Evolutionary conservation across 2,329 filamentous ascomycete species (phyloP), one percentile per base, ranked within the genome.

Genomic region (Teratosphaeria gauchensis): DNA sequence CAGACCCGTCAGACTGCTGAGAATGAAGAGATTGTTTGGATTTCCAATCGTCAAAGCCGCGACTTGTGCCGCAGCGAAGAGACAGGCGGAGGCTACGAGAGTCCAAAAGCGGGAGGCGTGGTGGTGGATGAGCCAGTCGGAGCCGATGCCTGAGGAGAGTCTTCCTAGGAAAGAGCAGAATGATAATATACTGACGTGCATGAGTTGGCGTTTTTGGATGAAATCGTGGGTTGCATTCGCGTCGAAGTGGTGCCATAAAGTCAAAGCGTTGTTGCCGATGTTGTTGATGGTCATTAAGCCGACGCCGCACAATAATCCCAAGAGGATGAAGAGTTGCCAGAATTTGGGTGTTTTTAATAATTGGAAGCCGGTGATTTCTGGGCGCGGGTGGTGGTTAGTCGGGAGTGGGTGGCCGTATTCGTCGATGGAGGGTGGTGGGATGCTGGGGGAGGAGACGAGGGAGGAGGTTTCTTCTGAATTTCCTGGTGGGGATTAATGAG

Each of bases 251-350:
- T 84, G 86, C 94, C 94, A 97, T 1, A 99, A 80, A 2, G 91
- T 90, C 70, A 90, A 89, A 59, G 80, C 77, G 66, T 92, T 85
- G 70, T 96, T 95, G 51, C 94, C 94, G 69, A 97, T 96, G 68
- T 99, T 99, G 77, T 99, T 99, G 76, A 99, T 99, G 0, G 92
- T 97, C 94, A 99, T 99, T 64, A 99, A 77, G 11, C 94, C 94
- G 66, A 96, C 88, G 56, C 94, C 94, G 4, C 91, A 90, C 62
- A 97, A 78, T n/a, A 96, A 82, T 46, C 87, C 91, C 82, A 99
- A 89, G 65, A 96, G 85, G 59, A 82, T 74, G 73, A 95, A 97
- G 31, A 95, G 76, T 69, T 95, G 88, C 91, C 92, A 97, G 74
- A 97, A 99, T 64, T 95, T 88, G 54, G 85, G 68, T 61, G 82